Evolutionary conservation across 2,329 filamentous ascomycete species (phyloP).

Genomic region (Aspergillus sp.): DNA sequence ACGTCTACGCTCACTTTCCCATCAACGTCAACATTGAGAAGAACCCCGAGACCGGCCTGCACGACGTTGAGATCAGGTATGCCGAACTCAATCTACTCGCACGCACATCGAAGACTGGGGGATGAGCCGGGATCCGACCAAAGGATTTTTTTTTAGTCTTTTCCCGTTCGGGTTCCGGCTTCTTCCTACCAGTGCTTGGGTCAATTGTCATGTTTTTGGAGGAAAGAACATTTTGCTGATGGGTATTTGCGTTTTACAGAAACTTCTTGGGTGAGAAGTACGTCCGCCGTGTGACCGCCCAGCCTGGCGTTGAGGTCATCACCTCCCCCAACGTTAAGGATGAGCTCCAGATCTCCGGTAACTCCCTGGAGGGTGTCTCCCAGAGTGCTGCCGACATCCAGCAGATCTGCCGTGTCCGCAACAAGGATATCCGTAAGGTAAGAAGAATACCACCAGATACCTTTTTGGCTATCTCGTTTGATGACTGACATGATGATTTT

Average conservation of each 20-base stretch:
- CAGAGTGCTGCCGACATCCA: conserved; percentile 99
- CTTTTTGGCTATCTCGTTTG: background rate
- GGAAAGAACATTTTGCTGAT: conserved; percentile 24
- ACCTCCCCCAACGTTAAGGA: conserved; percentile 94
- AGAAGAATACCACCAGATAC: conserved; percentile 26
- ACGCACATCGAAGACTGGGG: background rate
- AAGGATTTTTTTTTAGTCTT: background rate
- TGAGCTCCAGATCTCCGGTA: conserved; percentile 88
- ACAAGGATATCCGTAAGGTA: conserved; percentile 99
- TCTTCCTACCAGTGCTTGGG: background rate
- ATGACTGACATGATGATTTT: background rate
- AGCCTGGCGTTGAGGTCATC: conserved; percentile 85
- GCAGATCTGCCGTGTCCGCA: conserved; percentile 98
- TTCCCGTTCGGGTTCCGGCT: background rate
- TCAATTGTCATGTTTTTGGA: background rate
- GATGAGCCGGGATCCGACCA: background rate
- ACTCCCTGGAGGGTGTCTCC: conserved; percentile 96
- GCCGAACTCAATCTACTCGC: conserved; percentile 34
- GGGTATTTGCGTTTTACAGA: conserved; percentile 50
- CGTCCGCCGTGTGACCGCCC: conserved; percentile 88
- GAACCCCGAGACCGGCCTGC: conserved; percentile 84
- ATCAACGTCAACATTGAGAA: conserved; percentile 99
- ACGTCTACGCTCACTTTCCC: conserved; percentile 99
- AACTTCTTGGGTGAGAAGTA: conserved; percentile 99
- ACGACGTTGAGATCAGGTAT: conserved; percentile 96